Percentiles rank a stretch among this genome's conserved stretches.
These are phyloP conservation scores for Tremella fuciformis DNA, from an alignment of 768 basidiomycete genomes.

Conservation along the genomic window DNA sequence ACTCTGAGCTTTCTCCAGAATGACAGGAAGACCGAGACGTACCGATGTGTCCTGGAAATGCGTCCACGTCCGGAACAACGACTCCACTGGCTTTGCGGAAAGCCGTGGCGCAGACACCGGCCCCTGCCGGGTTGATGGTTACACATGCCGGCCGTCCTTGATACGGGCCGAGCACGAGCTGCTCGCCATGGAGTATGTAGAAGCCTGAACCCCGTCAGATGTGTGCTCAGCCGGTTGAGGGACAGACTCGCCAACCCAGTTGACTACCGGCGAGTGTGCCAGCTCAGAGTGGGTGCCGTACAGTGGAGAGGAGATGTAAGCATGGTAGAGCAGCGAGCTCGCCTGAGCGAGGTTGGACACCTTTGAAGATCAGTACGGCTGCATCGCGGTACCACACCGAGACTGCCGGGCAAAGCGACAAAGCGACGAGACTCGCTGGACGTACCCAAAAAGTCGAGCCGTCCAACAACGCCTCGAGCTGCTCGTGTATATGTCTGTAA, in stretches of 20 bases:
- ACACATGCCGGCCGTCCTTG: slow-evolving; percentile 90
- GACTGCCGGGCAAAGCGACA: neutral
- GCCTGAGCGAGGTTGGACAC: slow-evolving; percentile 85
- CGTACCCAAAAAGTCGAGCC: slow-evolving; percentile 76
- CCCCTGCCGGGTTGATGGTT: slow-evolving; percentile 62
- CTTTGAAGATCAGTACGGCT: slow-evolving; percentile 52
- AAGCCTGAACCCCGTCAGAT: slow-evolving; percentile 62
- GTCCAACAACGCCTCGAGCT: slow-evolving; percentile 63
- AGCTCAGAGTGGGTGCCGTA: slow-evolving; percentile 58
- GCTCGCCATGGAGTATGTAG: slow-evolving; percentile 59
- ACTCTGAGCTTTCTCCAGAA: neutral
- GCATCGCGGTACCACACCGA: neutral
- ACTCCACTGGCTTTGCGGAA: slow-evolving; percentile 62
- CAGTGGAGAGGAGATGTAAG: slow-evolving; percentile 65
- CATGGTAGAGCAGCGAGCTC: slow-evolving; percentile 73
- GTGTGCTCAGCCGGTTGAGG: neutral
- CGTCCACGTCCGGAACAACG: slow-evolving; percentile 72
- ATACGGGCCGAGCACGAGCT: slow-evolving; percentile 75
- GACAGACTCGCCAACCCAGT: slow-evolving; percentile 79
- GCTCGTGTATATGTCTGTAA: slow-evolving; percentile 70
- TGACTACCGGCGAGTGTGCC: slow-evolving; percentile 65
- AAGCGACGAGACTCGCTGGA: neutral
- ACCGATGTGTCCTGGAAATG: slow-evolving; percentile 84
- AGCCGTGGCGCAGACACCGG: slow-evolving; percentile 84
- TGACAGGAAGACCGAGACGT: slow-evolving; percentile 2